Evolutionary conservation across 1,139 yeast species (phyloP), one percentile per base, ranked within the genome.

Genomic region (Meyerozyma carpophila): DNA sequence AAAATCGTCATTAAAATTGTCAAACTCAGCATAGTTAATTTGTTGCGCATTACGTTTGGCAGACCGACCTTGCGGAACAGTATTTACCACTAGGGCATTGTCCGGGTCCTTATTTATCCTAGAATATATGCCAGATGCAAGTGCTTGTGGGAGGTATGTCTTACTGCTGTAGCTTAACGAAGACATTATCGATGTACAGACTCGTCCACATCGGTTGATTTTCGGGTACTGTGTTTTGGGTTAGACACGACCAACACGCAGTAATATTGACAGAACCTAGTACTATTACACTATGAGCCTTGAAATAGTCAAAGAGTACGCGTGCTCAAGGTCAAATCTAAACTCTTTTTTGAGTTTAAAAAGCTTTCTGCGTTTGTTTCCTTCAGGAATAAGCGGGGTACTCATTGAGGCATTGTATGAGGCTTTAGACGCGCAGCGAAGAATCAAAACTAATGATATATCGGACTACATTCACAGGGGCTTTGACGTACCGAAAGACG

Each of bases 21-120:
- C 89, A 44, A 76, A 63, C 54, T 90, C 98, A 0, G 96, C 93
- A 57, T 90, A 91, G 60, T 86, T 89, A 43, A 89, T 81, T 41
- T 82, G 84, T 43, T 80, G 77, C 4, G 90, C 82, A 46, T 75
- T 69, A 54, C 97, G 76, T 58, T 89, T 89, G 32, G 90, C 85
- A 36, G 85, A 76, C 50, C 96, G 77, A 7, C 89, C 80, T 3
- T 84, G 82, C 3, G 91, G 89, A 5, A 86, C 84, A 3, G 89
- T 77, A 41, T 63, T 69, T 36, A 84, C 75, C 49, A 84, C 77
- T 37, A 90, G 66, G 0, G 75, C 65, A 47, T 68, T 70, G 11
- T 91, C 84, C 9, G 81, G 81, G 43, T 79, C 84, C 47, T 81
- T 76, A 42, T 81, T 71, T 29, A 85, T 68, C 49, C 95, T 72